These are phyloP conservation scores for Cladosporium sphaerospermum DNA, from an alignment of 2,329 filamentous ascomycete species.

Conservation along the genomic window DNA sequence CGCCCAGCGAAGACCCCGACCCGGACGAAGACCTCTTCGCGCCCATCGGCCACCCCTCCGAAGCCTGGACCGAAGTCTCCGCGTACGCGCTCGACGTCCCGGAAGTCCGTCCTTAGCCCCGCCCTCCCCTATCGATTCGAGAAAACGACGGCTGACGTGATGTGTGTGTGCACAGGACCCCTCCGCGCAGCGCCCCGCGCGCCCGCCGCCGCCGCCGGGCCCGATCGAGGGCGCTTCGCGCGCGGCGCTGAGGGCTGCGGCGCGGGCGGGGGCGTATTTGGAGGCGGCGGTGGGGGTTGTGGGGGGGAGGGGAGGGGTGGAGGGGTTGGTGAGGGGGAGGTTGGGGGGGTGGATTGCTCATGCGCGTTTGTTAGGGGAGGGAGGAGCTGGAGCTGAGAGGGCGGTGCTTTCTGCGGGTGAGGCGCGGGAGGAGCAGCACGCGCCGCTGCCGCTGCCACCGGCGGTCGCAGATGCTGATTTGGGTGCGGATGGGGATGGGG, in stretches of 20 bases:
- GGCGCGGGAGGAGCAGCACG: too few relatives aligned
- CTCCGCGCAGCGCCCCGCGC: not conserved
- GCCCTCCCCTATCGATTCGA: not conserved
- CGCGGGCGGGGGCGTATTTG: not conserved
- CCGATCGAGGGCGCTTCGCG: not conserved
- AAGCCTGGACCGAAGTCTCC: not conserved
- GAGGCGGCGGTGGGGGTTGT: not conserved
- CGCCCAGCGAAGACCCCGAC: not conserved
- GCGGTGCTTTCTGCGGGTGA: not conserved
- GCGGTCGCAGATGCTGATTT: too few relatives aligned
- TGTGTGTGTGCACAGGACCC: not conserved
- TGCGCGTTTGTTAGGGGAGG: not conserved
- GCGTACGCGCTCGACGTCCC: not conserved
- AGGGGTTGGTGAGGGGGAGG: not conserved
- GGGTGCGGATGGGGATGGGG: too few relatives aligned
- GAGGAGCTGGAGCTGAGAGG: not conserved
- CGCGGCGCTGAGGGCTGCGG: not conserved
- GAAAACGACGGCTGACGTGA: not conserved
- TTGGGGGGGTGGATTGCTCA: too few relatives aligned
- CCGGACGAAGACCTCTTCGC: not conserved
- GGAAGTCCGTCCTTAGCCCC: not conserved
- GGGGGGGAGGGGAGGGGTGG: constrained; percentile 1
- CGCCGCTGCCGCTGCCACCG: too few relatives aligned
- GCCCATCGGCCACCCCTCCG: not conserved
- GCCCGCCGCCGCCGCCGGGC: not conserved